Evolutionary conservation across 2,329 filamentous ascomycete species (phyloP).

Genomic region (Ceratocystis ficicola): DNA sequence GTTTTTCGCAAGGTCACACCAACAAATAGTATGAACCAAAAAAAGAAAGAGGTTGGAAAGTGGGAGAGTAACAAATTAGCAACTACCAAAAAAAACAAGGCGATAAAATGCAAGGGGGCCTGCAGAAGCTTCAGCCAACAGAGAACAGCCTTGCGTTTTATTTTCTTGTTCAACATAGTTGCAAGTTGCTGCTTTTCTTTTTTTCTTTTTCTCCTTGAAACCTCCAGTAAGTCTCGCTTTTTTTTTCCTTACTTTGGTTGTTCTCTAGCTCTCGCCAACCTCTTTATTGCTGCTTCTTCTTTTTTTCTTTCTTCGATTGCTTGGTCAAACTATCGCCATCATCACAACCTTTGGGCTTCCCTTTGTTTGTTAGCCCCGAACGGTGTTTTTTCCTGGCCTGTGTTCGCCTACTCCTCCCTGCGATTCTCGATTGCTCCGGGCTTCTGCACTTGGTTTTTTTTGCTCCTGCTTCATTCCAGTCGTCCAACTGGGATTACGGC

Average conservation of each 20-base stretch:
- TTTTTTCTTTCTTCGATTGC: not conserved
- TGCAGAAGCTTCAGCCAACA: slow-evolving; percentile 9
- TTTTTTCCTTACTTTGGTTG: not conserved
- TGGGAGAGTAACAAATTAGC: not conserved
- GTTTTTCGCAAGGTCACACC: not conserved
- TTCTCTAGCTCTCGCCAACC: not conserved
- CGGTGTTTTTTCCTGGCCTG: not conserved
- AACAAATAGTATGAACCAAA: not conserved
- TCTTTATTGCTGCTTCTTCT: not conserved
- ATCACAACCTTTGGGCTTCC: not conserved
- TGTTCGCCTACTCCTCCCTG: not conserved
- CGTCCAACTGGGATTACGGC: not conserved
- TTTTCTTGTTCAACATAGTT: not conserved
- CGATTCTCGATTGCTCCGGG: not conserved
- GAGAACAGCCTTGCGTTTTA: slow-evolving; percentile 8
- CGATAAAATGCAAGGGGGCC: slow-evolving; percentile 2
- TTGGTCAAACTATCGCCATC: not conserved
- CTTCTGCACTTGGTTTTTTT: not conserved
- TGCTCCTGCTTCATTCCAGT: not conserved
- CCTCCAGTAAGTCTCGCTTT: not conserved
- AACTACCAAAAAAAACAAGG: not conserved
- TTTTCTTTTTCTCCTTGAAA: slow-evolving; percentile 1
- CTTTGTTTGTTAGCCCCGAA: not conserved
- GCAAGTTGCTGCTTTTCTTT: not conserved
- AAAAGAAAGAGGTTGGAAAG: slow-evolving; percentile 2